phyloP scores from a whole-genome alignment of 306 rosid genomes.

The Glycine tomentella region DNA sequence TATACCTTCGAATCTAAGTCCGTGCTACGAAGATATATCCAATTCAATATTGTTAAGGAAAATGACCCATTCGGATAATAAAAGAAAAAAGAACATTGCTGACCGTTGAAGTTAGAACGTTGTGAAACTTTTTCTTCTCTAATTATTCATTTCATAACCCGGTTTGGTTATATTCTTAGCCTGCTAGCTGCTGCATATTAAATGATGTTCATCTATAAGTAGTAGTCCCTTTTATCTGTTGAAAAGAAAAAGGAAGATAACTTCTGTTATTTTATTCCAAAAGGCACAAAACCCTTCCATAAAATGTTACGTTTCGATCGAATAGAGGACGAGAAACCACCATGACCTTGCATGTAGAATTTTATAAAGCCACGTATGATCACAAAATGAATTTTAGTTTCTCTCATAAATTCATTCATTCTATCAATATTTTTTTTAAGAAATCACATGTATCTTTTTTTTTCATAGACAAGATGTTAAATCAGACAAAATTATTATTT shows the following conservation, averaged over 20 bases:
- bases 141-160: not conserved
- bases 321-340: constrained; percentile 10
- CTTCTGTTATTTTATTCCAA: constrained; percentile 4
- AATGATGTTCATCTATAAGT: constrained; percentile 1
- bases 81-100: not conserved
- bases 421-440: not conserved
- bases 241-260: constrained; percentile 23
- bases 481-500: no score
- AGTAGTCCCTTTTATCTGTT: not conserved
- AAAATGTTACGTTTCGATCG: constrained; percentile 30
- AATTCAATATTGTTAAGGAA: not conserved
- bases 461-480: not conserved
- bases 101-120: not conserved
- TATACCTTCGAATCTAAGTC: not conserved
- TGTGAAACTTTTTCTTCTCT: not conserved
- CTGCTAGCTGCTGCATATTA: not conserved
- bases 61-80: not conserved
- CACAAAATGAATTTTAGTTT: not conserved
- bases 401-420: not conserved
- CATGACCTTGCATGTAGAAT: constrained; percentile 5
- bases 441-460: no score
- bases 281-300: constrained; percentile 8
- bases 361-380: constrained; percentile 14
- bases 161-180: not conserved
- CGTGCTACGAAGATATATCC: not conserved